Conservation (phyloP, 2,329 filamentous ascomycete species). For the Seiridium cupressi region DNA sequence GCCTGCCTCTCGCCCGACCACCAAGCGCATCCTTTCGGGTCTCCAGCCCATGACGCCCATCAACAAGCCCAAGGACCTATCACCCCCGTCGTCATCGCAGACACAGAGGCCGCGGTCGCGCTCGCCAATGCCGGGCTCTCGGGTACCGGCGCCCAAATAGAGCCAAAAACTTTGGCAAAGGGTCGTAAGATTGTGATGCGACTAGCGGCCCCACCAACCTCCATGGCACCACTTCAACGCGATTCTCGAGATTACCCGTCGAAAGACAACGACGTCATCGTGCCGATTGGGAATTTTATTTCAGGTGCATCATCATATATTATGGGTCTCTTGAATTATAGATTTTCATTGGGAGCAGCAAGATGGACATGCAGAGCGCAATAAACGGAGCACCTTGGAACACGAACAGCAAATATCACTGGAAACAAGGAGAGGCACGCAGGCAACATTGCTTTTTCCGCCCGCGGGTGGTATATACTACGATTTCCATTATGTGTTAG, state of each 20-base stretch:
- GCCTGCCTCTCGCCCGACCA: background rate
- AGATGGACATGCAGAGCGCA: no score
- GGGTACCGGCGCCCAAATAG: conserved; percentile 5
- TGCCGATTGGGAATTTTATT: background rate
- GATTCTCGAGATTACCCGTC: background rate
- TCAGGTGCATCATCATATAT: no score
- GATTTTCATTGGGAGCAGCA: no score
- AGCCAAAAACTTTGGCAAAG: background rate
- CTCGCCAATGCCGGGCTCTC: conserved; percentile 3
- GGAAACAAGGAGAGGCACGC: no score
- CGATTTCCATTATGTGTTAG: background rate
- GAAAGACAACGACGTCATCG: background rate
- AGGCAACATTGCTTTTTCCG: no score
- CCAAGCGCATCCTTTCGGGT: conserved; percentile 6
- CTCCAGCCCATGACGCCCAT: conserved; percentile 4
- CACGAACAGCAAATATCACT: no score
- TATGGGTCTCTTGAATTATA: no score
- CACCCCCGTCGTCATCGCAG: background rate
- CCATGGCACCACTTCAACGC: background rate
- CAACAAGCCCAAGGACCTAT: background rate
- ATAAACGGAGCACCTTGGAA: no score
- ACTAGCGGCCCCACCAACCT: background rate
- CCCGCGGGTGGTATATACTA: background rate
- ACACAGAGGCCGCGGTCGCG: background rate
- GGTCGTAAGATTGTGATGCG: background rate